Evolutionary conservation across 2,329 filamentous ascomycete genomes (phyloP).

Genomic region (Cercospora zeae-maydis): DNA sequence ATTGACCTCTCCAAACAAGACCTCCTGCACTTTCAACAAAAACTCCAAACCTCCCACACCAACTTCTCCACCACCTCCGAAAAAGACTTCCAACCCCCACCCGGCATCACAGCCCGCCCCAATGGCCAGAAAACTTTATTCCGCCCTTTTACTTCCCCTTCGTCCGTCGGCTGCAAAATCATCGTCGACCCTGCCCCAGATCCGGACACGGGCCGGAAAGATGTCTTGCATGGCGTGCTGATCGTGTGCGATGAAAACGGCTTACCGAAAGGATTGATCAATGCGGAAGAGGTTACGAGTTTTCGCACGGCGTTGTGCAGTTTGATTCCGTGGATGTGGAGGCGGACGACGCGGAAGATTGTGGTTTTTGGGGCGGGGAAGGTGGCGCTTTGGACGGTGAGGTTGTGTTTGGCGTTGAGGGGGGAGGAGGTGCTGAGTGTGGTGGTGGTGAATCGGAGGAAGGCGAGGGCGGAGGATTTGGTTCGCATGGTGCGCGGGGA

Average conservation of each 20-base stretch:
- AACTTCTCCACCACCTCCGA: constrained; percentile 10
- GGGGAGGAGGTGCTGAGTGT: constrained; percentile 35
- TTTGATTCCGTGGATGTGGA: constrained; percentile 51
- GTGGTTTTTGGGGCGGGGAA: constrained; percentile 50
- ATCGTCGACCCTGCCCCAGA: constrained; percentile 19
- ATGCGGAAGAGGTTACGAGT: constrained; percentile 70
- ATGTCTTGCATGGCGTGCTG: constrained; percentile 15
- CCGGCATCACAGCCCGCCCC: constrained; percentile 13
- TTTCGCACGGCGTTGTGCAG: constrained; percentile 75
- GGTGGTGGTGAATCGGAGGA: constrained; percentile 30
- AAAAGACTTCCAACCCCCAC: constrained; percentile 10
- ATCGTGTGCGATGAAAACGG: constrained; percentile 12
- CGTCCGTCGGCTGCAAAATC: constrained; percentile 18
- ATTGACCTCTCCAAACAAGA: constrained; percentile 9
- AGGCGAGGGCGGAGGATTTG: constrained; percentile 9
- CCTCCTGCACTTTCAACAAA: constrained; percentile 8
- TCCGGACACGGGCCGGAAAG: not conserved
- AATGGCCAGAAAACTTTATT: constrained; percentile 17
- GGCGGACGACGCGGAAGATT: constrained; percentile 33
- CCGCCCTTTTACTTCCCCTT: constrained; percentile 16
- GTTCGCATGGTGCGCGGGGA: constrained; percentile 8
- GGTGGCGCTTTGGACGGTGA: constrained; percentile 51
- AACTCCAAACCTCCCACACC: constrained; percentile 9
- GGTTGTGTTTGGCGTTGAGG: constrained; percentile 42
- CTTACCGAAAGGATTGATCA: constrained; percentile 42